Conservation (phyloP, 768 basidiomycete genomes). For the Mycena floridula region DNA sequence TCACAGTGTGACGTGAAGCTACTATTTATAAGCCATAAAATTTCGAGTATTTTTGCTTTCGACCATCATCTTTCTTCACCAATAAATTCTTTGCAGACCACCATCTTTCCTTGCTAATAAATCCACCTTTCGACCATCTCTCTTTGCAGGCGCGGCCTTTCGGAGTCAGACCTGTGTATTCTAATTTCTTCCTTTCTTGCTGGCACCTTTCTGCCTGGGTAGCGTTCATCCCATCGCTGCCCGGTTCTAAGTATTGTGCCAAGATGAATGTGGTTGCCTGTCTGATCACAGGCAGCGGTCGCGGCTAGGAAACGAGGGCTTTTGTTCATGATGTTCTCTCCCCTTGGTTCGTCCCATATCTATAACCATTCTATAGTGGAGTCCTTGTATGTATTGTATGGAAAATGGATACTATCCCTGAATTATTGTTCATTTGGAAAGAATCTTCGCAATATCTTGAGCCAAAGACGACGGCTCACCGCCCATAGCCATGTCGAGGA, state of each 20-base stretch:
- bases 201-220: conserved; percentile 80
- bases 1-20: too few relatives aligned
- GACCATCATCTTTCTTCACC: too few relatives aligned
- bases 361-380: not conserved
- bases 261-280: conserved; percentile 43
- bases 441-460: conserved; percentile 35
- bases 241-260: conserved; percentile 80
- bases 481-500: conserved; percentile 61
- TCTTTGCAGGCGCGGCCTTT: too few relatives aligned
- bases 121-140: too few relatives aligned
- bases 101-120: too few relatives aligned
- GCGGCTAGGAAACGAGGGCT: not conserved
- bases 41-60: too few relatives aligned
- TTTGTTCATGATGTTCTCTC: conserved; percentile 1
- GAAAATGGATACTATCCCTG: too few relatives aligned
- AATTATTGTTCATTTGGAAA: conserved; percentile 10
- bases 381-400: too few relatives aligned
- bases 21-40: too few relatives aligned
- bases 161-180: too few relatives aligned
- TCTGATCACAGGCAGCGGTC: conserved; percentile 53
- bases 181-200: too few relatives aligned
- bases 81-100: too few relatives aligned
- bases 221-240: conserved; percentile 58
- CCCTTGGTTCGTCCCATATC: not conserved
- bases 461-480: conserved; percentile 50